Conservation (phyloP, 257 asterid genomes). For the Mitragyna speciosa region DNA sequence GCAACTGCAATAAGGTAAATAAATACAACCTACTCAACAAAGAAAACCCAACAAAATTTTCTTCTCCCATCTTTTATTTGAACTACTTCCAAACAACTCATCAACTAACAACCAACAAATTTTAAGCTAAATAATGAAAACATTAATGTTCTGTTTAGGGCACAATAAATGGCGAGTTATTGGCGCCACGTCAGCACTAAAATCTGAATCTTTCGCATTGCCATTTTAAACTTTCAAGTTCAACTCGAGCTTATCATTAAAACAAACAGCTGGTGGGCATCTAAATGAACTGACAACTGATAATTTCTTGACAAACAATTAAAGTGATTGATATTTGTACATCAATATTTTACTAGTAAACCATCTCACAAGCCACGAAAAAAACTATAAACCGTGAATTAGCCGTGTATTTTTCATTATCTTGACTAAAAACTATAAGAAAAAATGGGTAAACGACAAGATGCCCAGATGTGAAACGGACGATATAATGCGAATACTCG, state of each 20-base stretch:
- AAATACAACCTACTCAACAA: not conserved
- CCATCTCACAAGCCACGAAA: not conserved
- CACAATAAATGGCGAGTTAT: not conserved
- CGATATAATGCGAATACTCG: not conserved
- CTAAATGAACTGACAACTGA: not conserved
- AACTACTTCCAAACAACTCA: not conserved
- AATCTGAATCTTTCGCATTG: not conserved
- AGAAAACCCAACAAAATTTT: not conserved
- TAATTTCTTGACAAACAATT: not conserved
- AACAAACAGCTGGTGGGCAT: constrained; percentile 1
- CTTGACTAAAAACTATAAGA: not conserved
- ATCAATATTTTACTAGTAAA: not conserved
- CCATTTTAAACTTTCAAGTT: not conserved
- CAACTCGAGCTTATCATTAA: not conserved
- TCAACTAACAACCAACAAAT: not conserved
- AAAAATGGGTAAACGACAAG: not conserved
- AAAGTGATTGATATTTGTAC: not conserved
- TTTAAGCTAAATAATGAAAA: not conserved
- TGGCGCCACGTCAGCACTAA: constrained; percentile 3
- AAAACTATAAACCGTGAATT: not conserved
- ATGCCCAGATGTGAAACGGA: not conserved
- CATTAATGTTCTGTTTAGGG: not conserved
- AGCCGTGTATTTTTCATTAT: not conserved
- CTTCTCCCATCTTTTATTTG: not conserved
- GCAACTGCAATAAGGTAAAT: not conserved